Percentiles rank a stretch among this genome's conserved stretches.
Evolutionary conservation across 306 rosid genomes (phyloP).

Genomic region (Malus sieversii): DNA sequence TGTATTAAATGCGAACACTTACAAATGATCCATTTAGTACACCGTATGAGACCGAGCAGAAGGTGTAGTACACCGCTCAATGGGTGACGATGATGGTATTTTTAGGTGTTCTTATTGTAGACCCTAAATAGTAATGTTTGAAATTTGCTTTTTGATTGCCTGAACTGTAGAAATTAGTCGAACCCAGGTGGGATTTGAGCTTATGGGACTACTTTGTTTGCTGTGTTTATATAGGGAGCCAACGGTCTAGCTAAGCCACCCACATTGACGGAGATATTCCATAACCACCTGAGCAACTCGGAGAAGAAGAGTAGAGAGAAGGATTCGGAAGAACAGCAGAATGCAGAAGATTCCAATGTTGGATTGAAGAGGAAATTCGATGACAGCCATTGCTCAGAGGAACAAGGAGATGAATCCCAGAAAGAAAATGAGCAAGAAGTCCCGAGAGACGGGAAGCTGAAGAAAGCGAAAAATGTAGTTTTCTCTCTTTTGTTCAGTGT

Average conservation of each 20-base stretch:
- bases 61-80: background rate
- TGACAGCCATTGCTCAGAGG: constrained; percentile 41
- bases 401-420: constrained; percentile 30
- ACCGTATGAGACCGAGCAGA: background rate
- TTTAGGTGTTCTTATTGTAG: background rate
- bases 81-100: background rate
- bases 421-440: constrained; percentile 22
- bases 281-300: constrained; percentile 29
- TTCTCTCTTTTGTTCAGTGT: background rate
- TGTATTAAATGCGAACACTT: too few species aligned
- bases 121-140: background rate
- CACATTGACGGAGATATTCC: constrained; percentile 70
- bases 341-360: constrained; percentile 31
- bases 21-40: too few species aligned
- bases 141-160: background rate
- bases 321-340: constrained; percentile 19
- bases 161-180: background rate
- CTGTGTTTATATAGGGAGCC: constrained; percentile 52
- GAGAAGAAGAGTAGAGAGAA: constrained; percentile 39
- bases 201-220: background rate
- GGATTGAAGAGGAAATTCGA: constrained; percentile 71
- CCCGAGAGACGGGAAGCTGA: constrained; percentile 42
- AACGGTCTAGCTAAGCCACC: constrained; percentile 75
- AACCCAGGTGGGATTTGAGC: background rate
- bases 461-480: constrained; percentile 79